These are phyloP conservation scores for Arachnomyces sp. DNA, from an alignment of 2,329 filamentous ascomycete genomes.

Conservation along the genomic window DNA sequence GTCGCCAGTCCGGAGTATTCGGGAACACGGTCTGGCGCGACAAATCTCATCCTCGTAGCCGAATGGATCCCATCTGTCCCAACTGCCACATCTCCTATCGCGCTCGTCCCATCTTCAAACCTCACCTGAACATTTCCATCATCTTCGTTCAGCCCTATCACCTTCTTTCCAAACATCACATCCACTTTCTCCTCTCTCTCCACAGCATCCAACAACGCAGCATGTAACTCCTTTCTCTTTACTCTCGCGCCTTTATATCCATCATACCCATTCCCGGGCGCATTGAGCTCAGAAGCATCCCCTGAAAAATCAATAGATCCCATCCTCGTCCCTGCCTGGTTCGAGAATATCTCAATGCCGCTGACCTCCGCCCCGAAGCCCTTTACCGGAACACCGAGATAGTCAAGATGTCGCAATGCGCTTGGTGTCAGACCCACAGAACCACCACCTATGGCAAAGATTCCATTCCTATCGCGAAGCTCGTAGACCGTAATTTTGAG, in stretches of 20 bases:
- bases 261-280: conserved; percentile 29
- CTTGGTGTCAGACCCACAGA: conserved; percentile 40
- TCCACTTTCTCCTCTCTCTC: conserved; percentile 29
- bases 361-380: conserved; percentile 35
- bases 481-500: conserved; percentile 32
- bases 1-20: conserved; percentile 37
- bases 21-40: conserved; percentile 28
- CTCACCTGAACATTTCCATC: conserved; percentile 24
- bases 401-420: conserved; percentile 36
- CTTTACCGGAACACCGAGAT: conserved; percentile 33
- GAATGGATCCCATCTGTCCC: conserved; percentile 39
- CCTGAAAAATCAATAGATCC: conserved; percentile 34
- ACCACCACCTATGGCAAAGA: conserved; percentile 37
- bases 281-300: not conserved
- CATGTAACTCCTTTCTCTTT: conserved; percentile 34
- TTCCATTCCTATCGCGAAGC: conserved; percentile 21
- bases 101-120: conserved; percentile 32
- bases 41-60: conserved; percentile 26
- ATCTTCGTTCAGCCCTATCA: conserved; percentile 27
- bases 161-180: conserved; percentile 37
- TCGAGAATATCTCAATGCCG: conserved; percentile 34
- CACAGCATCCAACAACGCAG: conserved; percentile 33
- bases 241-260: conserved; percentile 36
- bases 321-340: conserved; percentile 30
- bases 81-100: conserved; percentile 29